phyloP scores from a whole-genome alignment of 139 green algal species.

The Tetraselmis striata region DNA sequence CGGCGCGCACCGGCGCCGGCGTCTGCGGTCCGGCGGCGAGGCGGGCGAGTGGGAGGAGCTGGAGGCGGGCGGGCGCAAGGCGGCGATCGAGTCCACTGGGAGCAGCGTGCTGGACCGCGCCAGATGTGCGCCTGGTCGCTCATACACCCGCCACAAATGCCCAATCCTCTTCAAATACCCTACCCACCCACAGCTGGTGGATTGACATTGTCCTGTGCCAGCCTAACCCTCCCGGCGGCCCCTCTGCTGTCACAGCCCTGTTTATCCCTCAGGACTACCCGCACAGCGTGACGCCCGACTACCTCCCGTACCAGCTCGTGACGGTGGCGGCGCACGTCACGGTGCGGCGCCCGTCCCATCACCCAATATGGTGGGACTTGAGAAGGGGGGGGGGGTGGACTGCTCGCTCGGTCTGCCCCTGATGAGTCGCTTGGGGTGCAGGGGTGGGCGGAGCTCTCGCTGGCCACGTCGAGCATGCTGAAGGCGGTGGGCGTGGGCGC shows the following conservation, averaged over 20 bases:
- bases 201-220: background rate
- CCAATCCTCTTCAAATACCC: background rate
- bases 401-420: too few relatives aligned
- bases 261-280: constrained; percentile 74
- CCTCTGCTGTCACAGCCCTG: too few relatives aligned
- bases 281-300: constrained; percentile 59
- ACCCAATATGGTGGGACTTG: background rate
- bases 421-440: background rate
- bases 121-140: background rate
- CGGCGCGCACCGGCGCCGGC: too few relatives aligned
- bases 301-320: constrained; percentile 26
- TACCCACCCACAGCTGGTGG: background rate
- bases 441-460: constrained; percentile 42
- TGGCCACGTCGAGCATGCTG: constrained; percentile 69
- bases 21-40: background rate
- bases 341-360: background rate
- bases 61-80: background rate
- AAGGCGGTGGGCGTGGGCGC: constrained; percentile 56
- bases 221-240: too few relatives aligned
- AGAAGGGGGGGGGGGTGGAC: too few relatives aligned
- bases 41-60: background rate
- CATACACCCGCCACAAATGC: background rate
- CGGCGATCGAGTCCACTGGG: background rate
- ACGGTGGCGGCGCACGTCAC: background rate
- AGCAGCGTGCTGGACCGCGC: background rate